phyloP scores from a whole-genome alignment of 2,329 filamentous ascomycete species.

The Colletotrichum sp. region DNA sequence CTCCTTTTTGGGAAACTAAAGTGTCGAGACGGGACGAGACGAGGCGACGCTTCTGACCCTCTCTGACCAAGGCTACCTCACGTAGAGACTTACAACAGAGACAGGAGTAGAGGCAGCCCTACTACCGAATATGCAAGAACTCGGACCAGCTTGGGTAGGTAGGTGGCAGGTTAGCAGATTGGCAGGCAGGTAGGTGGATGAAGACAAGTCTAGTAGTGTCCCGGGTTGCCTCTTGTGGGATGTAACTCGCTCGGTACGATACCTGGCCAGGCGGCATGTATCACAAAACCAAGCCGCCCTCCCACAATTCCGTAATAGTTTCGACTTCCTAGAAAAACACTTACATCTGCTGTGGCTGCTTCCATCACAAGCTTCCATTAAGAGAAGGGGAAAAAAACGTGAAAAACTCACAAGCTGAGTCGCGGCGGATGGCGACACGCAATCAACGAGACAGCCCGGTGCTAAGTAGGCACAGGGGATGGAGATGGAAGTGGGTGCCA shows the following conservation, averaged over 20 bases:
- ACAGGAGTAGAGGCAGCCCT: not conserved
- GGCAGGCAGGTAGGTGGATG: not conserved
- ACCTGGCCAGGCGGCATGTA: not conserved
- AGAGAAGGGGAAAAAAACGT: not conserved
- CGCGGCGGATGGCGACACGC: not conserved
- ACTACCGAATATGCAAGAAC: not conserved
- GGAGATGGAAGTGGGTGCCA: not conserved
- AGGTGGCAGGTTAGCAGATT: not conserved
- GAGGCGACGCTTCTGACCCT: not conserved
- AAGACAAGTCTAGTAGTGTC: not conserved
- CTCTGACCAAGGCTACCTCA: not conserved
- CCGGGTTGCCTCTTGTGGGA: not conserved
- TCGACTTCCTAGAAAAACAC: not conserved
- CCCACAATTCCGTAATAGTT: not conserved
- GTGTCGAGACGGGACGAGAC: not conserved
- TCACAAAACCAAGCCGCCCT: not conserved
- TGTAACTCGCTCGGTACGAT: not conserved
- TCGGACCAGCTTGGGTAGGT: not conserved
- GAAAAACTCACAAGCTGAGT: not conserved
- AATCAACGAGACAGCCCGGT: slow-evolving; percentile 1
- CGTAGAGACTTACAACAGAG: not conserved
- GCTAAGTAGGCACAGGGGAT: not conserved
- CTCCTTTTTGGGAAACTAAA: not conserved
- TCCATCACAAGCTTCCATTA: not conserved
- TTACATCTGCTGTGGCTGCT: not conserved